A percentile compares a stretch with the other conserved stretches of the same genome.
Evolutionary conservation across 2,329 filamentous ascomycete genomes (phyloP).

Genomic region (Aspergillus fijiensis): DNA sequence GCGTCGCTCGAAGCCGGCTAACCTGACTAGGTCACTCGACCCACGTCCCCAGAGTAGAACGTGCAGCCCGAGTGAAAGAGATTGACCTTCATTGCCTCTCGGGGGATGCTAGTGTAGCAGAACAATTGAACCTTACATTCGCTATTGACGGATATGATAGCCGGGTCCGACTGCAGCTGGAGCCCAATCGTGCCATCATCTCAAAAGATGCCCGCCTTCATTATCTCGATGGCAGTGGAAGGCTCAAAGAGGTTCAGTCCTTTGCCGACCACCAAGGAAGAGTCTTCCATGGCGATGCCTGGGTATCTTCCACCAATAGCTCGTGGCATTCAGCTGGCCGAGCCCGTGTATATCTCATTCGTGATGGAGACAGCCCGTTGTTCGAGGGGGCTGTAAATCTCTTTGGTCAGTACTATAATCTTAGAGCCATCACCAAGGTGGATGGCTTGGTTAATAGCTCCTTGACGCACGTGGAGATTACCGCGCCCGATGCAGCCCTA

Average conservation of each 20-base stretch:
- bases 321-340: slow-evolving; percentile 9
- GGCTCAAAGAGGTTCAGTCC: background rate
- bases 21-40: no score
- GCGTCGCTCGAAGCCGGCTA: no score
- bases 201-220: slow-evolving; percentile 5
- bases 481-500: no score
- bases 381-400: slow-evolving; percentile 15
- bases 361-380: slow-evolving; percentile 9
- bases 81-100: slow-evolving; percentile 2
- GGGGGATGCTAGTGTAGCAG: background rate
- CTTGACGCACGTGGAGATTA: no score
- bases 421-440: background rate
- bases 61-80: background rate
- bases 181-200: slow-evolving; percentile 15
- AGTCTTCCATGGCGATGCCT: slow-evolving; percentile 7
- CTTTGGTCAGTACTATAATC: slow-evolving; percentile 2
- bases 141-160: background rate
- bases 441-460: no score
- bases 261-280: background rate
- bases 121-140: slow-evolving; percentile 9
- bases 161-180: background rate
- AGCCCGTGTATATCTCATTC: slow-evolving; percentile 14
- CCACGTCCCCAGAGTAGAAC: background rate
- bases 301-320: background rate
- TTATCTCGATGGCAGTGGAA: slow-evolving; percentile 6